Percentiles rank a stretch among this genome's conserved stretches.
phyloP scores from a whole-genome alignment of 148 eudicot species.

The Heliamphora exappendiculata region DNA sequence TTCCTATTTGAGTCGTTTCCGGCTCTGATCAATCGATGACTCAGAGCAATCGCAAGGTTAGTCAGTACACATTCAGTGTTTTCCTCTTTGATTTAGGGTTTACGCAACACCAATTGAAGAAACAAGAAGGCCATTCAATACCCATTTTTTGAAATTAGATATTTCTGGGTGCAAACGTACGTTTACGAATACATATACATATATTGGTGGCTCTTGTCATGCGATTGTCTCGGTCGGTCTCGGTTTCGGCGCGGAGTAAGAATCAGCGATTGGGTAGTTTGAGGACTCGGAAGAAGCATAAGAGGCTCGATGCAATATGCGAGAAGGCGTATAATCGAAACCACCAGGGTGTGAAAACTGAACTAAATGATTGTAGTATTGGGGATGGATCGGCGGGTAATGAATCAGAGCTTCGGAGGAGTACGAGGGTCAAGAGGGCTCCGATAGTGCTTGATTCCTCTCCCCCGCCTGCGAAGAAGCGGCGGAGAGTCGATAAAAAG shows the following conservation, averaged over 20 bases:
- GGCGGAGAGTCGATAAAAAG: constrained; percentile 34
- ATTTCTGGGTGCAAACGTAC: background rate
- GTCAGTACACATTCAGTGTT: background rate
- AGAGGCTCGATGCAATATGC: constrained; percentile 72
- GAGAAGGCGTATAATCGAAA: constrained; percentile 52
- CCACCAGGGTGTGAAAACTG: constrained; percentile 28
- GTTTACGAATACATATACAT: background rate
- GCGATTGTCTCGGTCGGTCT: constrained; percentile 51
- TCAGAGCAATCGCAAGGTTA: constrained; percentile 9
- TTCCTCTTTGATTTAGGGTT: background rate
- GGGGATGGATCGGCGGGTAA: constrained; percentile 20
- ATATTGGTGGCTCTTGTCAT: constrained; percentile 33
- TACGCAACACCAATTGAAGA: background rate
- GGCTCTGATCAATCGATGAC: constrained; percentile 11
- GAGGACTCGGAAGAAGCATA: constrained; percentile 67
- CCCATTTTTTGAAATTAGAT: background rate
- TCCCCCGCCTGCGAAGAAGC: constrained; percentile 60
- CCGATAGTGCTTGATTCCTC: constrained; percentile 80
- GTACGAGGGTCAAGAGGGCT: constrained; percentile 56
- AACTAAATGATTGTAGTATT: constrained; percentile 27
- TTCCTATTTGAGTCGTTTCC: background rate
- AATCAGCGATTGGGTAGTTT: constrained; percentile 34
- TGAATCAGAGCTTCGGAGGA: constrained; percentile 64
- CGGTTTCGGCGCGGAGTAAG: constrained; percentile 30
- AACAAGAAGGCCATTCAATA: background rate